Percentiles rank a stretch among this genome's conserved stretches.
Conservation (phyloP, 306 rosid genomes). For the Notholithocarpus densiflorus region DNA sequence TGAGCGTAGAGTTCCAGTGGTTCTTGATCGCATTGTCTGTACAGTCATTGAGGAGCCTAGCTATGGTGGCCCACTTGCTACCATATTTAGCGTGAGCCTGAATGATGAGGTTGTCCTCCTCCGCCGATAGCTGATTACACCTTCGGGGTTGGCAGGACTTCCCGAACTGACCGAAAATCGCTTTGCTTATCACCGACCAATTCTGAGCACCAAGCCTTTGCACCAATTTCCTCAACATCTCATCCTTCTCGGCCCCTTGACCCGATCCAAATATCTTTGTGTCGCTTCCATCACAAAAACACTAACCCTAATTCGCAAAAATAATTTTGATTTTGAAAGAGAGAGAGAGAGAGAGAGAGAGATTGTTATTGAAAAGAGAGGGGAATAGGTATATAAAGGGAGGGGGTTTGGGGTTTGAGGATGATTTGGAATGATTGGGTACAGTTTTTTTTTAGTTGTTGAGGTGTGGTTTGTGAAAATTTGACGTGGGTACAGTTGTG, state of each 20-base stretch:
- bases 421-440: too few relatives aligned
- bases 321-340: too few relatives aligned
- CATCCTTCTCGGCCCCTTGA: conserved; percentile 55
- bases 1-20: conserved; percentile 62
- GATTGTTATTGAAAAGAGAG: too few relatives aligned
- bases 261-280: conserved; percentile 30
- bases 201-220: conserved; percentile 39
- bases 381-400: too few relatives aligned
- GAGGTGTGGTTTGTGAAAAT: too few relatives aligned
- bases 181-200: conserved; percentile 40
- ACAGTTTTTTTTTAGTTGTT: too few relatives aligned
- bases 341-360: too few relatives aligned
- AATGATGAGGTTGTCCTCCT: conserved; percentile 43
- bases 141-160: conserved; percentile 57
- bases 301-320: background rate
- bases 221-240: conserved; percentile 33
- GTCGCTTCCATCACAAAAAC: conserved; percentile 16
- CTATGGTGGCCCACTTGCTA: conserved; percentile 63
- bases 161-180: conserved; percentile 42
- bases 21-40: conserved; percentile 63
- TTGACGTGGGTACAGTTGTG: too few relatives aligned
- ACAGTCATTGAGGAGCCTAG: conserved; percentile 52
- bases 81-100: conserved; percentile 39
- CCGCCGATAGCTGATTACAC: conserved; percentile 56
- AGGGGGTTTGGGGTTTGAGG: too few relatives aligned